A percentile compares a stretch with the other conserved stretches of the same genome.
phyloP scores from a whole-genome alignment of 352 stramenopile species.

The Globisporangium middletonii region DNA sequence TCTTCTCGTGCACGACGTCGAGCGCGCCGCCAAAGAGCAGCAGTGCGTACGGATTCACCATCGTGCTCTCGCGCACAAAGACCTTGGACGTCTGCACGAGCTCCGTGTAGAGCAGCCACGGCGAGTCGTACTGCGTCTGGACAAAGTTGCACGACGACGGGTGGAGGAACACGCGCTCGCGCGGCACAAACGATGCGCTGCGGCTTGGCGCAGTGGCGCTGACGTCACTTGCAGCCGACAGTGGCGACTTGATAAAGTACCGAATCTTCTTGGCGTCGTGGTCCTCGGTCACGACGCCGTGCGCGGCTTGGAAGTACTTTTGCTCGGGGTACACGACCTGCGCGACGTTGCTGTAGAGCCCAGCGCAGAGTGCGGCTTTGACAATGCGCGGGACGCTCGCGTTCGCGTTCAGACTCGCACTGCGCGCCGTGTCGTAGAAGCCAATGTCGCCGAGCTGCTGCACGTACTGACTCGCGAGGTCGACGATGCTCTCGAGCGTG shows the following conservation, averaged over 20 bases:
- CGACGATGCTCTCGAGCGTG: slow-evolving; percentile 90
- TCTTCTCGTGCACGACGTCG: slow-evolving; percentile 90
- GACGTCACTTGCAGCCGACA: slow-evolving; percentile 6
- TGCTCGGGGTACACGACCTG: slow-evolving; percentile 87
- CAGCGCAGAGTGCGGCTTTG: slow-evolving; percentile 79
- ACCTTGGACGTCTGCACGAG: slow-evolving; percentile 96
- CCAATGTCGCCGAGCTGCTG: slow-evolving; percentile 71
- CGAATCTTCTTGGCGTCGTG: slow-evolving; percentile 91
- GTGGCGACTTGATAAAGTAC: slow-evolving; percentile 81
- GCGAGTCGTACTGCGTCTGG: slow-evolving; percentile 91
- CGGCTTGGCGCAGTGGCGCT: slow-evolving; percentile 2
- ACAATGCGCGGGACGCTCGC: slow-evolving; percentile 85
- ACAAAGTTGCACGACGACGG: slow-evolving; percentile 90
- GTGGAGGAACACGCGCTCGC: slow-evolving; percentile 96
- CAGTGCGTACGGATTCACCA: slow-evolving; percentile 96
- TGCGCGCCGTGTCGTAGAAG: slow-evolving; percentile 54
- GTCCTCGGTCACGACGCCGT: slow-evolving; percentile 88
- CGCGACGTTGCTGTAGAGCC: slow-evolving; percentile 77
- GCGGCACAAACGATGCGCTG: slow-evolving; percentile 15
- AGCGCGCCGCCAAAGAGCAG: slow-evolving; percentile 97
- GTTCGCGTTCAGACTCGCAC: slow-evolving; percentile 52
- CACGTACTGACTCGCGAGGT: slow-evolving; percentile 86
- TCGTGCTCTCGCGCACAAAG: slow-evolving; percentile 96
- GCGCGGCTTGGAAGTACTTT: slow-evolving; percentile 93
- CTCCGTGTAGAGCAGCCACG: slow-evolving; percentile 94